Evolutionary conservation across 2,329 filamentous ascomycete species (phyloP), one percentile per base, ranked within the genome.

Genomic region (Ophiostoma triangulosporum): DNA sequence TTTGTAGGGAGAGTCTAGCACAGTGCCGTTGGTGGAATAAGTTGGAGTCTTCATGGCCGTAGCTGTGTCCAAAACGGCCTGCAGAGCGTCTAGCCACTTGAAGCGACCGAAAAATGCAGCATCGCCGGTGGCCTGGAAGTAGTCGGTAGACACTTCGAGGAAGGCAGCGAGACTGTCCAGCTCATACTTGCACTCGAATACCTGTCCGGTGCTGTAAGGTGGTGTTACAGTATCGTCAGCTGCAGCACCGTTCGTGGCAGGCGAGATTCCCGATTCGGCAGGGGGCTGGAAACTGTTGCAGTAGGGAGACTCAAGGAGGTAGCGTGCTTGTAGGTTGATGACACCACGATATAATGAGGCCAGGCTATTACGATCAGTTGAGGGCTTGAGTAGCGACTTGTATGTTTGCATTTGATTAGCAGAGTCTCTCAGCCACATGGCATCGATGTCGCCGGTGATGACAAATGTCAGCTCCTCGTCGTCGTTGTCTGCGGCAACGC

Each of bases 111-210:
- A 95, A 56, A 88, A 88, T 53, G 75, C 77, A 1, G 73, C 77
- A 35, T 90, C 90, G 0, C 75, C 74, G 0, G 88, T 95, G 56
- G 78, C 75, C 22, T 79, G 73, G 68, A 86, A 79, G 70, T 95
- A 96, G 62, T 93, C 80, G 58, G 87, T 86, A 1, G 81, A 83
- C 5, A 97, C 74, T 40, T 87, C 80, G 7, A 97, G 74, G 66
- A 96, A 96, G 29, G 88, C 83, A 0, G 90, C 88, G 1, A 96
- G 76, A 11, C 86, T 91, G 70, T 96, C 90, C 46, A 96, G 80
- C 69, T 96, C 91, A 67, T 93, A 96, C 68, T 96, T 96, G 76
- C 91, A 96, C 67, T 96, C 91, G 64, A 93, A 96, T 0, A 95
- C 89, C 35, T 82, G 74, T 2, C 73, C 73, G 1, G 76, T 74